Conservation (phyloP, 257 asterid genomes). For the Rubia yunnanensis region DNA sequence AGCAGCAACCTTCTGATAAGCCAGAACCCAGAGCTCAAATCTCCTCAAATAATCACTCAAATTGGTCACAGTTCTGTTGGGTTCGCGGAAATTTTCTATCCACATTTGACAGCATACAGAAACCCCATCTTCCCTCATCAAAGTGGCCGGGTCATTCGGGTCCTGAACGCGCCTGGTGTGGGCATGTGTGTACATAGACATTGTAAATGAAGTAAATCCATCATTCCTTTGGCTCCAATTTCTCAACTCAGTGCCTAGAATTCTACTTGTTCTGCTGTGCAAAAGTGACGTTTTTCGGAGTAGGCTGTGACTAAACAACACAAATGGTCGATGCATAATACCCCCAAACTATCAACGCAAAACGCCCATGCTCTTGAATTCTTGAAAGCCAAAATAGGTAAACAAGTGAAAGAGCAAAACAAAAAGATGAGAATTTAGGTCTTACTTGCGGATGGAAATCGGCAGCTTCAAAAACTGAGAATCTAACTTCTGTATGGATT, state of each 20-base stretch:
- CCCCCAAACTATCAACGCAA: conserved; percentile 1
- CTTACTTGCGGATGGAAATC: conserved; percentile 6
- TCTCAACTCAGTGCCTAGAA: conserved; percentile 25
- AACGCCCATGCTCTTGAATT: background rate
- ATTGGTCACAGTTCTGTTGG: conserved; percentile 53
- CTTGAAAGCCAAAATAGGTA: background rate
- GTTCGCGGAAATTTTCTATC: conserved; percentile 67
- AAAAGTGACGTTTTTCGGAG: conserved; percentile 27
- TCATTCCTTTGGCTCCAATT: conserved; percentile 15
- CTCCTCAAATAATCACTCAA: conserved; percentile 68
- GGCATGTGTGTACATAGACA: conserved; percentile 36
- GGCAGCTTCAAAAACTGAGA: background rate
- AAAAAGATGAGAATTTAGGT: background rate
- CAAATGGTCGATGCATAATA: conserved; percentile 44
- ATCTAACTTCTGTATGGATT: background rate
- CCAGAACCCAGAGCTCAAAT: conserved; percentile 92
- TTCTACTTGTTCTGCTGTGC: conserved; percentile 15
- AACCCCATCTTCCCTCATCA: conserved; percentile 89
- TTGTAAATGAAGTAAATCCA: conserved; percentile 28
- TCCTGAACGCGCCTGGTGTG: conserved; percentile 49
- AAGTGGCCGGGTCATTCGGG: conserved; percentile 82
- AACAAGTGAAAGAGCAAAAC: background rate
- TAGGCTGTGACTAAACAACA: conserved; percentile 31
- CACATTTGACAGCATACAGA: conserved; percentile 80
- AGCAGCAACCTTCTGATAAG: conserved; percentile 85